A percentile compares a stretch with the other conserved stretches of the same genome.
Evolutionary conservation across 2,329 filamentous ascomycete species (phyloP).

Genomic region (Fusarium armeniacum): DNA sequence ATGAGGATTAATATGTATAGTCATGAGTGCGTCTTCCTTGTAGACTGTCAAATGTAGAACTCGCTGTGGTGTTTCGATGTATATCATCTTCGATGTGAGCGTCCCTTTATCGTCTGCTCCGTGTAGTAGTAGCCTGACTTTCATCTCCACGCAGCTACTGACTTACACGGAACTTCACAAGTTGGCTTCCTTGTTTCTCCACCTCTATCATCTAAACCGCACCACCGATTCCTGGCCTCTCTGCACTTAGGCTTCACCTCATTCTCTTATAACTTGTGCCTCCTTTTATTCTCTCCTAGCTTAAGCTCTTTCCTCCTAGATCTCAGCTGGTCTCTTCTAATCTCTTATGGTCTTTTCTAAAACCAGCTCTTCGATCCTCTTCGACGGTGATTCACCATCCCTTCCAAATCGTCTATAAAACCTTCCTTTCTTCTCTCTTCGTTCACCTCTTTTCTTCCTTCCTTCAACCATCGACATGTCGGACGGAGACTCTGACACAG

Average conservation of each 20-base stretch:
- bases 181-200: slow-evolving; percentile 15
- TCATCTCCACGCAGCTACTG: slow-evolving; percentile 10
- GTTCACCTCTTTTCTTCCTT: slow-evolving; percentile 7
- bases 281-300: background rate
- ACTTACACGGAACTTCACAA: slow-evolving; percentile 28
- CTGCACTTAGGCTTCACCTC: background rate
- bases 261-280: background rate
- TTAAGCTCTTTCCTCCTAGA: background rate
- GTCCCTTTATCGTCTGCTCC: slow-evolving; percentile 16
- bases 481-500: slow-evolving; percentile 9
- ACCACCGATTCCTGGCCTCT: slow-evolving; percentile 10
- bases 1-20: background rate
- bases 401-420: slow-evolving; percentile 1
- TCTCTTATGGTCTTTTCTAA: background rate
- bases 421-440: background rate
- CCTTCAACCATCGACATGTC: slow-evolving; percentile 21
- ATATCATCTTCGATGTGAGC: background rate
- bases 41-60: background rate
- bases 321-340: background rate
- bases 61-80: background rate
- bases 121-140: background rate
- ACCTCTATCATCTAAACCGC: slow-evolving; percentile 11
- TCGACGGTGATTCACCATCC: slow-evolving; percentile 10
- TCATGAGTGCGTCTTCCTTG: background rate
- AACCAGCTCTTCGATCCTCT: background rate